Base-by-base conservation (phyloP, 345 rosid genomes). In the Crucihimalaya himalaica region DNA sequence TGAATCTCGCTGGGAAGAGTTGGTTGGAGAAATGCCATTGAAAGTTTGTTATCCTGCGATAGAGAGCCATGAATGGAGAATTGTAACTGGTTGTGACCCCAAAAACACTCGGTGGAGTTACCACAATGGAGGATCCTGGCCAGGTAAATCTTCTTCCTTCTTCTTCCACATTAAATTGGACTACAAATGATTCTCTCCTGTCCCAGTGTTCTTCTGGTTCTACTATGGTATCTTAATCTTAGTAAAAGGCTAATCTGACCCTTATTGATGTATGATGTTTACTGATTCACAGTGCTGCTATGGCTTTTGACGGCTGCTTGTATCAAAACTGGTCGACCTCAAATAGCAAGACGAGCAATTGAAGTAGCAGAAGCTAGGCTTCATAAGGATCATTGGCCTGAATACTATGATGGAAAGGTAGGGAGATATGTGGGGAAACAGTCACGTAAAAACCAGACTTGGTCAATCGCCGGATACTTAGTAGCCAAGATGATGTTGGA, bases 61-160 rank as follows among this genome's bases (percentile, higher is more conserved):
- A 51, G 99, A 95, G 80, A 83, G 83, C 78, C 97, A 95, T 48
- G 99, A 95, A 70, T 95, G 97, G 98, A 78, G 85, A 63, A 89
- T 91, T 31, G 71, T 80, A 55, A 94, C 98, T 8, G 98, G 98
- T 37, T 88, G 97, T 65, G 98, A 94, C 66, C 98, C 97, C 1
- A 94, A 94, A 78, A 94, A 94, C 80, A 89, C 98, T 6, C 81
- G 97, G 59, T 94, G 98, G 97, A 94, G 98, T 64, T 94, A 94
- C 82, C 98, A 94, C 81, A 94, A 94, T 56, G 97, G 97, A 39
- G 98, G 98, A 68, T 94, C 98, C 56, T 94, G 97, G 98, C 96
- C 98, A 85, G 98, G 97, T 91, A 82, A 55, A 21, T 3, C 29
- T 46, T 56, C 48, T 35, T 13, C 0, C 18, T 14, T 40, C 42